Conservation (phyloP, 2,329 filamentous ascomycete genomes). For the Aspergillus floridensis region DNA sequence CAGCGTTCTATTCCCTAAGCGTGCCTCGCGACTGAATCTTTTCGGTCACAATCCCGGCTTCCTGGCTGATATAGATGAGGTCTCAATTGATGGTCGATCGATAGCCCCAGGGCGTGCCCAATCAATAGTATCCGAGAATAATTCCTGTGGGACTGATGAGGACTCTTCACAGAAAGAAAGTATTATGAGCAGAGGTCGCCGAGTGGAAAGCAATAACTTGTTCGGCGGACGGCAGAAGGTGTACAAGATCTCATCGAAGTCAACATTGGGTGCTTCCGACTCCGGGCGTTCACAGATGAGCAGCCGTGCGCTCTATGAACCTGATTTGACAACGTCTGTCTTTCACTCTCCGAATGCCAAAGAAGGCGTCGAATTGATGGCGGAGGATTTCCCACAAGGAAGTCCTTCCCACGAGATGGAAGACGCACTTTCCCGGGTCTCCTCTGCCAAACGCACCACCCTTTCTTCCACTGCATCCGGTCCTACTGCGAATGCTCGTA, state of each 20-base stretch:
- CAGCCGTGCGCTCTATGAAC: slow-evolving; percentile 74
- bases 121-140: slow-evolving; percentile 63
- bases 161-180: slow-evolving; percentile 61
- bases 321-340: slow-evolving; percentile 77
- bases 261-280: slow-evolving; percentile 35
- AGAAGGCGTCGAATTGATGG: slow-evolving; percentile 50
- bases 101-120: slow-evolving; percentile 60
- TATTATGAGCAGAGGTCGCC: slow-evolving; percentile 80
- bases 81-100: slow-evolving; percentile 67
- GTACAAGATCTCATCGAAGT: slow-evolving; percentile 70
- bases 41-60: slow-evolving; percentile 61
- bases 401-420: slow-evolving; percentile 41
- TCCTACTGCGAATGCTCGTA: slow-evolving; percentile 65
- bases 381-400: slow-evolving; percentile 41
- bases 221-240: slow-evolving; percentile 97
- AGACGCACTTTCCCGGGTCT: slow-evolving; percentile 56
- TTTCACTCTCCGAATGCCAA: slow-evolving; percentile 71
- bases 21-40: slow-evolving; percentile 73
- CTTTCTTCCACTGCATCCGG: slow-evolving; percentile 77
- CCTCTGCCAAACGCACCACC: slow-evolving; percentile 75
- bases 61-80: slow-evolving; percentile 84
- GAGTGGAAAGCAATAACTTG: slow-evolving; percentile 83
- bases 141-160: slow-evolving; percentile 62
- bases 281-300: slow-evolving; percentile 49
- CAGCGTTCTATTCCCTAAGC: slow-evolving; percentile 80